phyloP scores from a whole-genome alignment of 768 basidiomycete genomes.

The Sporobolomyces phaffii region DNA sequence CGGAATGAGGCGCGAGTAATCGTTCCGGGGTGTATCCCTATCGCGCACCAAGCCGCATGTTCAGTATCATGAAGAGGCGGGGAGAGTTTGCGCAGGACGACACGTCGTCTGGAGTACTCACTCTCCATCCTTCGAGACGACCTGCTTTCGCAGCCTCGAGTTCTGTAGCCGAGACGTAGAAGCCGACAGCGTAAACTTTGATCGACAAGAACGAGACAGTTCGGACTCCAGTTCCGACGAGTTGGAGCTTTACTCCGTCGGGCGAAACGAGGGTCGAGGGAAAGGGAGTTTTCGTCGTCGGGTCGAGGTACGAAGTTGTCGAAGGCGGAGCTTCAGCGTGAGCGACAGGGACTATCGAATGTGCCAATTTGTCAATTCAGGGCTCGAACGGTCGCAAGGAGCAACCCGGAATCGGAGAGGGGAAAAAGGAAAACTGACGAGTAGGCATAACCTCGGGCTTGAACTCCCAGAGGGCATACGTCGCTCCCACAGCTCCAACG shows the following conservation, averaged over 20 bases:
- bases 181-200: conserved; percentile 48
- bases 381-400: too few species aligned
- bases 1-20: conserved; percentile 22
- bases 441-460: conserved; percentile 13
- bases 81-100: too few species aligned
- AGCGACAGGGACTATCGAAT: background rate
- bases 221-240: conserved; percentile 49
- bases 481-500: background rate
- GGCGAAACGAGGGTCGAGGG: conserved; percentile 37
- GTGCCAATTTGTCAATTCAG: too few species aligned
- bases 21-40: conserved; percentile 16
- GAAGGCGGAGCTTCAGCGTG: conserved; percentile 18
- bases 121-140: conserved; percentile 43
- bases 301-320: conserved; percentile 40
- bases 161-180: conserved; percentile 45
- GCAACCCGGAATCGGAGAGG: background rate
- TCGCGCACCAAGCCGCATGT: too few species aligned
- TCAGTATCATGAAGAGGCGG: too few species aligned
- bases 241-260: conserved; percentile 39
- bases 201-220: conserved; percentile 49
- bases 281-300: conserved; percentile 46
- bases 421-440: background rate
- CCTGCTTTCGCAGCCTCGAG: conserved; percentile 10
- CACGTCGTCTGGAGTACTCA: too few species aligned
- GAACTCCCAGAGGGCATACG: background rate